Evolutionary conservation across 2,329 filamentous ascomycete genomes (phyloP), one percentile per base, ranked within the genome.

Genomic region (Colletotrichum coccodes): DNA sequence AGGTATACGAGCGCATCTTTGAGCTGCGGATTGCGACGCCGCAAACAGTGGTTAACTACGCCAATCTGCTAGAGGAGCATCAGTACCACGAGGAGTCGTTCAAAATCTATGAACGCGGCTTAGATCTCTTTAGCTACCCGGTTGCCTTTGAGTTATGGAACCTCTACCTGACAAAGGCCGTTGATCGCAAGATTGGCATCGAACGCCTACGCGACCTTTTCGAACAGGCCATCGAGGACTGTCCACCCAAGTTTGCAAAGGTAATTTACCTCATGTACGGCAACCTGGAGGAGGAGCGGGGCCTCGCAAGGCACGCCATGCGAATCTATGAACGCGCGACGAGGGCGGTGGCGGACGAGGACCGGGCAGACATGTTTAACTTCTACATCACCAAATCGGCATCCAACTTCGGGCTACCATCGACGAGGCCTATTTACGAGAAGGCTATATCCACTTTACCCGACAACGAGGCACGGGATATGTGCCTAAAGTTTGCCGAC

Each of bases 111-210:
- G 96, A 99, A 81, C 91, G 96, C 70, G 96, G 96, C 3, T 86
- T 99, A 42, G 96, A 99, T 79, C 90, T 99, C n/a, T 99, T 99
- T 86, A 97, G 91, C 79, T 99, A 98, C 76, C 96, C 96, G 0
- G 95, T 98, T 21, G 96, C 96, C 18, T 99, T 99, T 79, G 96
- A 99, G 83, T 86, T 99, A 26, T 99, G 96, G 97, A 99, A 99
- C 74, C 83, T 99, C 9, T 99, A 99, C 79, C 89, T 99, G 63
- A 98, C 94, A 62, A 99, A 99, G 81, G 96, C 96, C 0, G 95
- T 98, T 26, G 94, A 98, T 78, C 93, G 96, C 65, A 96, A 97
- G 80, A 97, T 98, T 77, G 92, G 94, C 64, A 98, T 99, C 74
- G 96, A 99, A 79, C 89, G 96, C 58, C 85, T 99, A 28, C 91